Percentiles rank a stretch among this genome's conserved stretches.
Evolutionary conservation across 2,329 filamentous ascomycete genomes (phyloP).

Genomic region (Clonostachys chloroleuca): DNA sequence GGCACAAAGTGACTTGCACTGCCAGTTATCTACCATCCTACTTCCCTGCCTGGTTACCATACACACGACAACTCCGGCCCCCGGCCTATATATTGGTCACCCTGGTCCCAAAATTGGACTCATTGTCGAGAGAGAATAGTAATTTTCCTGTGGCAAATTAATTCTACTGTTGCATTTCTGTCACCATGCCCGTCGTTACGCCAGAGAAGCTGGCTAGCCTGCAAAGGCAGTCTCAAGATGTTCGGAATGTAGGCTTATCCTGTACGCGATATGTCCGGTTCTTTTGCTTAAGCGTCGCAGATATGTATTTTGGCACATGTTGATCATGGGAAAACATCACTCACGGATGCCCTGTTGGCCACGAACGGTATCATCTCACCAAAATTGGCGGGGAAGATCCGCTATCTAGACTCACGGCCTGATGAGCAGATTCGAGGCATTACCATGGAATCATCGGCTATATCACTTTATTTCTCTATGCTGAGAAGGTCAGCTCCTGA

Average conservation of each 20-base stretch:
- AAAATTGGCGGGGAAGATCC: conserved; percentile 95
- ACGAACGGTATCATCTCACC: conserved; percentile 99
- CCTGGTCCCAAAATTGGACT: not conserved
- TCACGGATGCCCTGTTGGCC: conserved; percentile 92
- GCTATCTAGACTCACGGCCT: conserved; percentile 92
- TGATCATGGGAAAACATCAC: conserved; percentile 96
- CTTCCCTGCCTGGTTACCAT: not conserved
- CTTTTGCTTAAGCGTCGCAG: conserved; percentile 31
- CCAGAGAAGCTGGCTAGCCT: conserved; percentile 87
- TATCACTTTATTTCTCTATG: conserved; percentile 94
- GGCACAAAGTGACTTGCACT: too few species aligned
- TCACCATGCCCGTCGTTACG: conserved; percentile 82
- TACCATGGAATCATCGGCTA: conserved; percentile 99
- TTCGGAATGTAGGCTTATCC: conserved; percentile 74
- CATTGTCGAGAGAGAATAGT: not conserved
- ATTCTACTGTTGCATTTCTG: too few species aligned
- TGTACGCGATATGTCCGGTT: not conserved
- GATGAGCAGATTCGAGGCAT: conserved; percentile 96
- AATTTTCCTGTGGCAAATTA: too few species aligned
- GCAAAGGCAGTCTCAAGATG: conserved; percentile 80
- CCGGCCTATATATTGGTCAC: not conserved
- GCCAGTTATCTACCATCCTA: too few species aligned
- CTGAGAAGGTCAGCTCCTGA: conserved; percentile 68
- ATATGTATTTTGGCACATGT: conserved; percentile 96
- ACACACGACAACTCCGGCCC: not conserved